Percentiles rank a stretch among this genome's conserved stretches.
phyloP scores from a whole-genome alignment of 345 rosid genomes.

The Citrus glauca region DNA sequence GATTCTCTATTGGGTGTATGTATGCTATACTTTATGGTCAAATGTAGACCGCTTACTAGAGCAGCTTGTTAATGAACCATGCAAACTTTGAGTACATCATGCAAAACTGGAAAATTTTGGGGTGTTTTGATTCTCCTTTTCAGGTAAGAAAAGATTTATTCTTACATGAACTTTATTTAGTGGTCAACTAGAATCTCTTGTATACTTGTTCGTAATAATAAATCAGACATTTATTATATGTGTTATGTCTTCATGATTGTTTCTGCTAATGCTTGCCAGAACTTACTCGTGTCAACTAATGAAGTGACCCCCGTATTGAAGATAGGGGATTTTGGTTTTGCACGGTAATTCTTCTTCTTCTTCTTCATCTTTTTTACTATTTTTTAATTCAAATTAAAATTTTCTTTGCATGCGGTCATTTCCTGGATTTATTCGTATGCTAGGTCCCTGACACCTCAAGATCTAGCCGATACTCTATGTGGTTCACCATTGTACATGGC shows the following conservation, averaged over 20 bases:
- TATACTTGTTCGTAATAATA: slow-evolving; percentile 1
- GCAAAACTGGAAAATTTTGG: background rate
- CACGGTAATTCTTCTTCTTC: slow-evolving; percentile 44
- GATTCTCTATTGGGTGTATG: slow-evolving; percentile 1
- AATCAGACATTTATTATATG: background rate
- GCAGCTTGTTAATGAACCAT: background rate
- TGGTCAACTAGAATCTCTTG: slow-evolving; percentile 1
- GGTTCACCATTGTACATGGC: slow-evolving; percentile 95
- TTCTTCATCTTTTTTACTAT: background rate
- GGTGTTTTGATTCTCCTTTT: background rate
- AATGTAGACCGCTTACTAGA: background rate
- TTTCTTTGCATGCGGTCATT: slow-evolving; percentile 2
- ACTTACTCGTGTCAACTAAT: slow-evolving; percentile 59
- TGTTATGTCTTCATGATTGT: slow-evolving; percentile 14
- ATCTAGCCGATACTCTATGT: slow-evolving; percentile 66
- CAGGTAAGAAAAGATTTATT: background rate
- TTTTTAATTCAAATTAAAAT: background rate
- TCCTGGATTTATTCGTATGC: slow-evolving; percentile 3
- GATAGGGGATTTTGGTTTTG: slow-evolving; percentile 93
- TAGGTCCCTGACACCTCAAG: slow-evolving; percentile 68
- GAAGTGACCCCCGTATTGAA: slow-evolving; percentile 54
- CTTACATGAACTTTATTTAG: background rate
- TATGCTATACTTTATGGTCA: background rate
- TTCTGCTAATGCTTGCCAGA: slow-evolving; percentile 39
- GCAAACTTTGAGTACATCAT: background rate